Percentiles rank a stretch among this genome's conserved stretches.
These are phyloP conservation scores for Xylaria castorea DNA, from an alignment of 495 filamentous ascomycete species.

Conservation along the genomic window DNA sequence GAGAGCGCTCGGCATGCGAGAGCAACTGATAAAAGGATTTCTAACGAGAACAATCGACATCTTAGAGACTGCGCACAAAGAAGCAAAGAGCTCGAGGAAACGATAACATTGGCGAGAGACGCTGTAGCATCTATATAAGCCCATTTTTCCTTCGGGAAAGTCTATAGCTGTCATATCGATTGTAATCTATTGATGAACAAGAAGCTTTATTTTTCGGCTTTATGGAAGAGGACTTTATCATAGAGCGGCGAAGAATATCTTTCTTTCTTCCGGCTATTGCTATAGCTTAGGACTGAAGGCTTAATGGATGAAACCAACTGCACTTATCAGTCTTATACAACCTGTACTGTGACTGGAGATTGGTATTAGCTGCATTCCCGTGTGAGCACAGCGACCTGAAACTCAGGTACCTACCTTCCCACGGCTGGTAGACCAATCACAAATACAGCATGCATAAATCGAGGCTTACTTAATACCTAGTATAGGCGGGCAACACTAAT, in stretches of 20 bases:
- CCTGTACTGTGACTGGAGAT: background rate
- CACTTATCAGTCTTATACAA: background rate
- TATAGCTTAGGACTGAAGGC: background rate
- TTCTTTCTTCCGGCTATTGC: background rate
- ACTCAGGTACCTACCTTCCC: background rate
- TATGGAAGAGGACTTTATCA: background rate
- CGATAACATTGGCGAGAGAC: background rate
- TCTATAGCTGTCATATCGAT: background rate
- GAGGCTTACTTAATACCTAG: constrained; percentile 17
- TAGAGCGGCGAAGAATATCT: background rate
- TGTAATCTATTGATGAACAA: background rate
- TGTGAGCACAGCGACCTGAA: background rate
- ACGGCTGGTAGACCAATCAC: background rate
- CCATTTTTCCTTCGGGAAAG: background rate
- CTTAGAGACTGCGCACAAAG: background rate
- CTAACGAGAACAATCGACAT: background rate
- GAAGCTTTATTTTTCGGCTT: background rate
- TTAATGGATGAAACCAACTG: background rate
- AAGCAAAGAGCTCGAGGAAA: constrained; percentile 8
- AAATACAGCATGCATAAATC: background rate
- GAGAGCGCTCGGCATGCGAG: constrained; percentile 11
- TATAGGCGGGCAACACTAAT: background rate
- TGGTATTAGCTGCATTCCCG: background rate
- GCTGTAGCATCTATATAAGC: constrained; percentile 4
- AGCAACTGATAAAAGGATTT: background rate